Percentiles rank a stretch among this genome's conserved stretches.
Conservation (phyloP, 176 grass and related monocot genomes). For the Aegilops longissima region DNA sequence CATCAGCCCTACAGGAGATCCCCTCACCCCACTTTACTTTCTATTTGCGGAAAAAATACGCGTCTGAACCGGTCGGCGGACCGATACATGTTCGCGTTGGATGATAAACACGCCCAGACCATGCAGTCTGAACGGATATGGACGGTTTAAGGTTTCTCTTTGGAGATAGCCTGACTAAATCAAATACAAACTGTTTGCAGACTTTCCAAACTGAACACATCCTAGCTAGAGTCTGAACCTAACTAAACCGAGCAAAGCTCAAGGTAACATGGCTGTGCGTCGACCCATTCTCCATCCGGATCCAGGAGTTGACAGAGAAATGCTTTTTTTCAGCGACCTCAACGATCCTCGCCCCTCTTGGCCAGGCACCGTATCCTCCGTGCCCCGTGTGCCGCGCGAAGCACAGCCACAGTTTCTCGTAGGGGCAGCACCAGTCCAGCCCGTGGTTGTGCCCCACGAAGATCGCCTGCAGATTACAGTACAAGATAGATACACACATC, state of each 20-base stretch:
- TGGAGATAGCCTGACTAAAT: no score
- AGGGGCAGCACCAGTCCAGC: conserved; percentile 86
- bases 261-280: conserved; percentile 58
- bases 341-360: conserved; percentile 68
- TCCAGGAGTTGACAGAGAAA: conserved; percentile 57
- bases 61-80: no score
- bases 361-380: conserved; percentile 72
- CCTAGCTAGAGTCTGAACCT: neutral
- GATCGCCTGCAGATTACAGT: conserved; percentile 36
- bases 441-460: conserved; percentile 93
- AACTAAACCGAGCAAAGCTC: neutral
- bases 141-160: no score
- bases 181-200: no score
- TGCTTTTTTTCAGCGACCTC: conserved; percentile 44
- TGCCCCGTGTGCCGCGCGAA: conserved; percentile 82
- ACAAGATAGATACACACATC: no score
- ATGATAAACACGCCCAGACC: no score
- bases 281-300: conserved; percentile 77
- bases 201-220: no score
- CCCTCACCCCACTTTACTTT: no score
- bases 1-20: no score
- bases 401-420: conserved; percentile 73
- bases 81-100: no score
- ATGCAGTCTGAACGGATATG: no score
- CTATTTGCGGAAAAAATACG: no score